Evolutionary conservation across 305 asterid species (phyloP).

Genomic region (Stenogyne calaminthoides): DNA sequence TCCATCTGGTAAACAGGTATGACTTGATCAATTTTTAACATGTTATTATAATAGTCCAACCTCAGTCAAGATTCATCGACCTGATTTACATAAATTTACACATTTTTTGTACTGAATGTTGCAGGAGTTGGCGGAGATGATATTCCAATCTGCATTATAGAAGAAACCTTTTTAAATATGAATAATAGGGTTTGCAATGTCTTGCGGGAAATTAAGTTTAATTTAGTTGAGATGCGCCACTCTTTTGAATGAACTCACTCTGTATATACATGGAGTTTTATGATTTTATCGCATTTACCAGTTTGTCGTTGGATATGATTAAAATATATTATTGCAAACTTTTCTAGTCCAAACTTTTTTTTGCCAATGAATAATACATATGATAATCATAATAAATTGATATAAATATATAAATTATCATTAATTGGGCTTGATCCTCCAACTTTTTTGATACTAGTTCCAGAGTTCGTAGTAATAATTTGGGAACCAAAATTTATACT

Average conservation of each 20-base stretch:
- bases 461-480: too few relatives aligned
- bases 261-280: too few relatives aligned
- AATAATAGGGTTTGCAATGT: background rate
- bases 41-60: background rate
- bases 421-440: too few relatives aligned
- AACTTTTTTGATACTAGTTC: too few relatives aligned
- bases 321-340: too few relatives aligned
- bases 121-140: conserved; percentile 86
- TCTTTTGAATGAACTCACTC: background rate
- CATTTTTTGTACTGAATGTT: background rate
- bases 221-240: background rate
- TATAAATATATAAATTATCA: too few relatives aligned
- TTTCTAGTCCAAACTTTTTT: too few relatives aligned
- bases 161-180: background rate
- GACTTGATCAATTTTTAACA: background rate
- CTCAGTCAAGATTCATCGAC: background rate
- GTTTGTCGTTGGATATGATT: too few relatives aligned
- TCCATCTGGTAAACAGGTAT: conserved; percentile 89
- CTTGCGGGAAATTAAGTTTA: background rate
- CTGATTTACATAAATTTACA: background rate
- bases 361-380: too few relatives aligned
- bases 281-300: too few relatives aligned
- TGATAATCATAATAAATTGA: too few relatives aligned
- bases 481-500: too few relatives aligned
- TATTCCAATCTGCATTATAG: conserved; percentile 67